Base-by-base conservation (phyloP, 352 stramenopile species). In the Phytophthora capsici region DNA sequence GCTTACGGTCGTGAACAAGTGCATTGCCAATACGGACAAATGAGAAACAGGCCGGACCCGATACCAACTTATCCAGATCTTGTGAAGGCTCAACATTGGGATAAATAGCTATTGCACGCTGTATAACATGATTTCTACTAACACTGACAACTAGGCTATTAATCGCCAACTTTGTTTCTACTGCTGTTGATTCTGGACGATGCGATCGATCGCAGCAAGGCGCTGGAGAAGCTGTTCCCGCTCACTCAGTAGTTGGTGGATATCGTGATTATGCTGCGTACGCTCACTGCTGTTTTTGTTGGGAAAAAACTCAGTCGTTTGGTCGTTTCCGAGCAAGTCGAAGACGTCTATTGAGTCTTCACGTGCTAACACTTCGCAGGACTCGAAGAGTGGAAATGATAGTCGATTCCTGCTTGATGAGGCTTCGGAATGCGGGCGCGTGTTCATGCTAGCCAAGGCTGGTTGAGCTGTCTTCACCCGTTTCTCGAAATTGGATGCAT, bases 1-100 rank as follows among this genome's bases (percentile, higher is more conserved):
- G 60, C 78, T 98, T 8, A 88, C 91, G 38, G 96, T 99, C 40
- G 97, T 99, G 34, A 98, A 99, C 84, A 96, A 97, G 70, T 99
- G 96, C 70, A 98, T 99, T 62, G 78, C 76, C 19, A 88, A 97
- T 77, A 96, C 90, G 38, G 89, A 97, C 78, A 92, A 90, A 64
- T 97, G 36, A 69, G 28, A 45, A 61, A 32, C 16, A 51, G n/a
- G 16, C 10, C 9, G 7, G 0, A 34, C 28, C 13, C 28, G 1
- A n/a, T 50, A 25, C 32, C 61, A 72, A 32, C 13, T 32, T 53
- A 51, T 26, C 12, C 8, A 54, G 44, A 32, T 26, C 17, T 17
- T 4, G 40, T 23, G 19, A 23, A 32, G 14, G 14, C 28, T 28
- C 3, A 57, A 65, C 46, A 38, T 37, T 65, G 41, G 9, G 55